Percentiles rank a stretch among this genome's conserved stretches.
phyloP scores from a whole-genome alignment of 345 rosid genomes.

The Citrus hindsii region DNA sequence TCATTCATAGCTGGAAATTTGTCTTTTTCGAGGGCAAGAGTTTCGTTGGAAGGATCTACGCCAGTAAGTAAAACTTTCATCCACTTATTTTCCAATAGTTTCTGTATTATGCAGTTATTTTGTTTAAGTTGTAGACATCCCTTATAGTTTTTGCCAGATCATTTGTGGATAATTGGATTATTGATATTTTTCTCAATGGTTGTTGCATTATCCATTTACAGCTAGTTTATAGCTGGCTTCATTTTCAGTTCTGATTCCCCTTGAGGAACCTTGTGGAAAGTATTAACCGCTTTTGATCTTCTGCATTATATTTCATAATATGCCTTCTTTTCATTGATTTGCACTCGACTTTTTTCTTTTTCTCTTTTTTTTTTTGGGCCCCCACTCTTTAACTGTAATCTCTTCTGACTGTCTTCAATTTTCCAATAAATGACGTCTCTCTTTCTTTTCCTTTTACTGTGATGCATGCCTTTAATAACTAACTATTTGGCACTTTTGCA shows the following conservation, averaged over 20 bases:
- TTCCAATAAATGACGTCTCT: neutral
- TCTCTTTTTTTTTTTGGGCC: neutral
- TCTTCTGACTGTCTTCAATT: neutral
- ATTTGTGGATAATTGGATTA: neutral
- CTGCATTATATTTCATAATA: neutral
- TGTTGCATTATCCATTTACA: too few relatives aligned
- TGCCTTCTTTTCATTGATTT: neutral
- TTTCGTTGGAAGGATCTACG: constrained; percentile 89
- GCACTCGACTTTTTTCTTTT: too few relatives aligned
- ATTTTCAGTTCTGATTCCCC: neutral
- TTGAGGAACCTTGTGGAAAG: neutral
- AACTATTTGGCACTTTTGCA: constrained; percentile 27
- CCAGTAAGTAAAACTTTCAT: constrained; percentile 55
- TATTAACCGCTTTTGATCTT: neutral
- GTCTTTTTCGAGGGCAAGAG: constrained; percentile 94
- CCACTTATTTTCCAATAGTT: neutral
- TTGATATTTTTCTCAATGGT: neutral
- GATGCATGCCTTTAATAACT: neutral
- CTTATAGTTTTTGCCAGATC: neutral
- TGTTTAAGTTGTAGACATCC: neutral
- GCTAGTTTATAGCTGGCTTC: neutral
- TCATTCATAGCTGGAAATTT: constrained; percentile 97
- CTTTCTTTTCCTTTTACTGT: neutral
- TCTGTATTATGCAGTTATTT: neutral
- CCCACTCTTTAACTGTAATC: neutral